Conservation (phyloP, 2,329 filamentous ascomycete species). For the Exserohilum rostratum region DNA sequence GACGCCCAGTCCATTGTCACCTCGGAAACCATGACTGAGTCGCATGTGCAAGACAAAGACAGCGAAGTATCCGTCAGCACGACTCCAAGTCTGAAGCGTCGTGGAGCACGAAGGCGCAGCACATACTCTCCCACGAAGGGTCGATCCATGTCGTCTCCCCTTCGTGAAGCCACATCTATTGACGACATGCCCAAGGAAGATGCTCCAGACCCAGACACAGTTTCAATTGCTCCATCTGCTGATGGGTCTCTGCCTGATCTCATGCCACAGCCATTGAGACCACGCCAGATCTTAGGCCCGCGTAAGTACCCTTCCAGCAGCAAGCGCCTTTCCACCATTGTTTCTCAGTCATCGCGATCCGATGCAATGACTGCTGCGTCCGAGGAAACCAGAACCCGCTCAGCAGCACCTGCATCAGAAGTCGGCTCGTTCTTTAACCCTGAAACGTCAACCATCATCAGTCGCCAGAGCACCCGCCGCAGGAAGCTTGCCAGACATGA, state of each 20-base stretch:
- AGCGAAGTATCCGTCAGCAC: slow-evolving; percentile 33
- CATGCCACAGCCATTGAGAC: slow-evolving; percentile 38
- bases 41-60: slow-evolving; percentile 20
- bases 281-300: slow-evolving; percentile 49
- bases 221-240: slow-evolving; percentile 44
- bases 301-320: slow-evolving; percentile 60
- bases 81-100: slow-evolving; percentile 46
- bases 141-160: slow-evolving; percentile 39
- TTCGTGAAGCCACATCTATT: slow-evolving; percentile 32
- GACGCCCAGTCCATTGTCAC: slow-evolving; percentile 30
- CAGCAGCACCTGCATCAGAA: slow-evolving; percentile 36
- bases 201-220: slow-evolving; percentile 32
- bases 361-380: slow-evolving; percentile 29
- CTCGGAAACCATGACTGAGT: slow-evolving; percentile 28
- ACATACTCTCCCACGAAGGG: slow-evolving; percentile 52
- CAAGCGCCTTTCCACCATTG: slow-evolving; percentile 64
- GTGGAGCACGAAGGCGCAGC: slow-evolving; percentile 45
- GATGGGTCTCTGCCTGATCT: slow-evolving; percentile 40
- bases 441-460: slow-evolving; percentile 47
- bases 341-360: slow-evolving; percentile 50
- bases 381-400: slow-evolving; percentile 24
- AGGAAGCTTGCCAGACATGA: slow-evolving; percentile 87
- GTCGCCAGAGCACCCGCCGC: slow-evolving; percentile 56
- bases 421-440: slow-evolving; percentile 36
- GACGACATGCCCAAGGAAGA: slow-evolving; percentile 28